phyloP scores from a whole-genome alignment of 106 monocot genomes.

The Acanthochlamys bracteata region DNA sequence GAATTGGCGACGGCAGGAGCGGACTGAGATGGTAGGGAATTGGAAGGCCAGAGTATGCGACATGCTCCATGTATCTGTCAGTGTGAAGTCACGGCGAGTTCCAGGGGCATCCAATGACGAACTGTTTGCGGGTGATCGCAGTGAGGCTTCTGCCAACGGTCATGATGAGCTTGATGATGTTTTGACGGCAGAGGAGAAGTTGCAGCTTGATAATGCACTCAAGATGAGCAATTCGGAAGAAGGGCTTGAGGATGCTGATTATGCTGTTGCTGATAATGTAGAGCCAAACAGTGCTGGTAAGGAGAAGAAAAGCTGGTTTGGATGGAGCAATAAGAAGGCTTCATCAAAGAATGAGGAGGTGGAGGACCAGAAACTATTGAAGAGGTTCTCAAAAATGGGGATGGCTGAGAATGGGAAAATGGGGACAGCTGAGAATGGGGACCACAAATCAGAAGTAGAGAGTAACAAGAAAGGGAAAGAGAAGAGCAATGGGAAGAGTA shows the following conservation, averaged over 20 bases:
- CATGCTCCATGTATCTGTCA: constrained; percentile 87
- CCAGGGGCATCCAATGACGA: constrained; percentile 94
- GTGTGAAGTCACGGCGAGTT: constrained; percentile 87
- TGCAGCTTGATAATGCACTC: constrained; percentile 80
- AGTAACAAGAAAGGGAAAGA: constrained; percentile 38
- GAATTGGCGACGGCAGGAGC: constrained; percentile 93
- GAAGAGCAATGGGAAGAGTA: constrained; percentile 58
- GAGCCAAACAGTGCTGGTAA: constrained; percentile 39
- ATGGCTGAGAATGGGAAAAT: no score
- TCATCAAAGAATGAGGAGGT: constrained; percentile 24
- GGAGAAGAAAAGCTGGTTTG: constrained; percentile 82
- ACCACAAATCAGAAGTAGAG: constrained; percentile 24
- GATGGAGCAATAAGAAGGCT: constrained; percentile 52
- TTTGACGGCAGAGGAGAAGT: constrained; percentile 79
- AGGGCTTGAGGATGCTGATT: constrained; percentile 40
- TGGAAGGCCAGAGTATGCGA: constrained; percentile 97
- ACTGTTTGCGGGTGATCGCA: constrained; percentile 54
- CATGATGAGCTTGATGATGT: constrained; percentile 67
- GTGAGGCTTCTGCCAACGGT: constrained; percentile 39
- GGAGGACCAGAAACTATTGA: constrained; percentile 23
- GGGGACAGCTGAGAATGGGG: constrained; percentile 20
- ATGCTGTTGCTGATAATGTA: constrained; percentile 14
- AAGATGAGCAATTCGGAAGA: constrained; percentile 44
- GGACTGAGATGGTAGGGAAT: constrained; percentile 65
- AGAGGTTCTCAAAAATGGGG: constrained; percentile 22